Evolutionary conservation across 768 basidiomycete species (phyloP).

Genomic region (Boletus edulis): DNA sequence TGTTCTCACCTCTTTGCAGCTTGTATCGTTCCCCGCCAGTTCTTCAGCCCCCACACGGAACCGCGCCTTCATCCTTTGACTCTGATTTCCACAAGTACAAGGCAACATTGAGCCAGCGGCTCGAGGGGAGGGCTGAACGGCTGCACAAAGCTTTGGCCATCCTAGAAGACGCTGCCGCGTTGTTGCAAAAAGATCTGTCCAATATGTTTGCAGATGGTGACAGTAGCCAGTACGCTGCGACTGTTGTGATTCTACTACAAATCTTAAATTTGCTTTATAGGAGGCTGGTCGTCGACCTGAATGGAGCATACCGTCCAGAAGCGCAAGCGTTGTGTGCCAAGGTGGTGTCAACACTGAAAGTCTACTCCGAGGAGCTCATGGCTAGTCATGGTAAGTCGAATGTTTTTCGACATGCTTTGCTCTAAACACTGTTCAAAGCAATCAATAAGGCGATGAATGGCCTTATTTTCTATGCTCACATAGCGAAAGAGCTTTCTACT

Average conservation of each 20-base stretch:
- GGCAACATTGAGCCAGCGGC: constrained; percentile 54
- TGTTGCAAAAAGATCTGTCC: constrained; percentile 58
- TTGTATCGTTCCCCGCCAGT: constrained; percentile 55
- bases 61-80: constrained; percentile 35
- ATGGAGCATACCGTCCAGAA: constrained; percentile 46
- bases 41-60: constrained; percentile 42
- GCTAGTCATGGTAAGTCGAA: constrained; percentile 35
- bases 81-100: constrained; percentile 62
- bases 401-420: neutral
- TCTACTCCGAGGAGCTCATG: constrained; percentile 31
- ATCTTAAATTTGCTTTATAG: constrained; percentile 27
- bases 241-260: neutral
- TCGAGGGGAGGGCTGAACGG: constrained; percentile 62
- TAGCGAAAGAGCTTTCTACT: constrained; percentile 47
- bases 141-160: constrained; percentile 55
- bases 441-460: constrained; percentile 22
- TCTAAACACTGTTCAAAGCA: constrained; percentile 12
- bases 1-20: constrained; percentile 46
- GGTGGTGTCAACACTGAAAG: constrained; percentile 42
- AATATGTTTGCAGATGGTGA: constrained; percentile 41
- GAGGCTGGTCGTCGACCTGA: constrained; percentile 41
- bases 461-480: constrained; percentile 48
- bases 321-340: constrained; percentile 46
- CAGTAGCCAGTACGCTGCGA: constrained; percentile 41
- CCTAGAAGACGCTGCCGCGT: constrained; percentile 58